phyloP scores from a whole-genome alignment of 2,329 filamentous ascomycete genomes.

The Madurella fahalii region DNA sequence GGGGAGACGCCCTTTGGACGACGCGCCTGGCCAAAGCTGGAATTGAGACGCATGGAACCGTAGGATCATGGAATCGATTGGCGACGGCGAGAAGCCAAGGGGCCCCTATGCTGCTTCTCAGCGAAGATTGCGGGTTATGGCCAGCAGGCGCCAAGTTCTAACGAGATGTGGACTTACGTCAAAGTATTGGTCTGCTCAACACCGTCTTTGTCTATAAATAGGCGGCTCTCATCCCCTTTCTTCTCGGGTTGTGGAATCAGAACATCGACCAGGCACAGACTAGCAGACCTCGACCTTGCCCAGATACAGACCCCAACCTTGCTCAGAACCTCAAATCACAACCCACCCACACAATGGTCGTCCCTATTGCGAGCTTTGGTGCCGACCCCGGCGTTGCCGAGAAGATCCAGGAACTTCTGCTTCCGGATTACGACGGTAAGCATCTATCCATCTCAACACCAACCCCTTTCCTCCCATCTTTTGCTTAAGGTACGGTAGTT shows the following conservation, averaged over 20 bases:
- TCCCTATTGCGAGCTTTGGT: slow-evolving; percentile 12
- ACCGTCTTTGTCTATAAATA: no score
- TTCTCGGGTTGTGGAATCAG: neutral
- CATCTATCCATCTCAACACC: neutral
- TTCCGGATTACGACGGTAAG: slow-evolving; percentile 15
- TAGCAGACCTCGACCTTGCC: neutral
- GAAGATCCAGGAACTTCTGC: neutral
- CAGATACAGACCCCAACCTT: no score
- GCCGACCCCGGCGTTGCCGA: slow-evolving; percentile 3
- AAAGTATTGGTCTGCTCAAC: no score
- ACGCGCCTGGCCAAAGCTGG: neutral
- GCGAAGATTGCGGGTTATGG: no score
- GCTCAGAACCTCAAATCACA: neutral
- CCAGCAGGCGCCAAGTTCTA: no score
- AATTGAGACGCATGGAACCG: neutral
- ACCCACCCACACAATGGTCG: slow-evolving; percentile 3
- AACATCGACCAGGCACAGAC: neutral
- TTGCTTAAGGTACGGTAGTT: neutral
- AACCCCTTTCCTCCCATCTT: neutral
- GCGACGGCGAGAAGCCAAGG: no score
- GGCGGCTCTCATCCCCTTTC: no score
- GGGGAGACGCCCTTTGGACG: neutral
- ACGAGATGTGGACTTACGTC: no score
- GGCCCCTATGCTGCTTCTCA: no score
- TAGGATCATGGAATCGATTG: no score